Conservation (phyloP, 1,284 basidiomycete genomes). For the Takashimella tepidaria region DNA sequence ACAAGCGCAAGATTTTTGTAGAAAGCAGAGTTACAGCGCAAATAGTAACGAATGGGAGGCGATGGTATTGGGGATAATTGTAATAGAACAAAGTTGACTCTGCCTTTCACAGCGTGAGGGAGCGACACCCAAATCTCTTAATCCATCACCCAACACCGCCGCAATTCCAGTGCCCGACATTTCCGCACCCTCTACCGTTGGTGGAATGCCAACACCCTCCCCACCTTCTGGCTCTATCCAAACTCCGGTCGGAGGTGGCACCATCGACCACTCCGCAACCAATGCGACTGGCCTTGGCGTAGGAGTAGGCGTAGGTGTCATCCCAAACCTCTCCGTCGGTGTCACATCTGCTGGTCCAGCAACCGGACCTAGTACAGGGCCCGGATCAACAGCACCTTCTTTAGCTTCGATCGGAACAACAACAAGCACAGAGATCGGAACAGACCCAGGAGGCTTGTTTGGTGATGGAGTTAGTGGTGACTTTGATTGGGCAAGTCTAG, state of each 20-base stretch:
- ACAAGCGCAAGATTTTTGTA: not conserved
- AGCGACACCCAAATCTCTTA: slow-evolving; percentile 39
- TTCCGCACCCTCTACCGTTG: slow-evolving; percentile 8
- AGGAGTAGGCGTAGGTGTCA: not conserved
- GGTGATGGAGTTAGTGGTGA: slow-evolving; percentile 9
- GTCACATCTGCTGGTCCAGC: not conserved
- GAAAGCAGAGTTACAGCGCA: not conserved
- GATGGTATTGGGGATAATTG: not conserved
- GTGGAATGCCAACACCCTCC: slow-evolving; percentile 24
- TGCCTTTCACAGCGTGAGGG: slow-evolving; percentile 19
- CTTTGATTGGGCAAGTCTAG: slow-evolving; percentile 23
- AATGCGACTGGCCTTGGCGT: not conserved
- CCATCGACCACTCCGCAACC: not conserved
- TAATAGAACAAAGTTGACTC: not conserved
- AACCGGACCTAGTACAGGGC: not conserved
- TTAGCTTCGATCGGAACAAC: not conserved
- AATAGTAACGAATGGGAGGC: no score
- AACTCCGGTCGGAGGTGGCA: slow-evolving; percentile 12
- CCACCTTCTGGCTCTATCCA: slow-evolving; percentile 26
- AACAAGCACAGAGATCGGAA: not conserved
- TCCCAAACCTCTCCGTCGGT: not conserved
- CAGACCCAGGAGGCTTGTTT: not conserved
- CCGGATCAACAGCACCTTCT: not conserved
- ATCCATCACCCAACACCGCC: slow-evolving; percentile 35
- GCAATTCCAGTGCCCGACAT: slow-evolving; percentile 15